Evolutionary conservation across 371 early-diverging fungal genomes (phyloP), one percentile per base, ranked within the genome.

Genomic region (Polyrhizophydium stewartii): DNA sequence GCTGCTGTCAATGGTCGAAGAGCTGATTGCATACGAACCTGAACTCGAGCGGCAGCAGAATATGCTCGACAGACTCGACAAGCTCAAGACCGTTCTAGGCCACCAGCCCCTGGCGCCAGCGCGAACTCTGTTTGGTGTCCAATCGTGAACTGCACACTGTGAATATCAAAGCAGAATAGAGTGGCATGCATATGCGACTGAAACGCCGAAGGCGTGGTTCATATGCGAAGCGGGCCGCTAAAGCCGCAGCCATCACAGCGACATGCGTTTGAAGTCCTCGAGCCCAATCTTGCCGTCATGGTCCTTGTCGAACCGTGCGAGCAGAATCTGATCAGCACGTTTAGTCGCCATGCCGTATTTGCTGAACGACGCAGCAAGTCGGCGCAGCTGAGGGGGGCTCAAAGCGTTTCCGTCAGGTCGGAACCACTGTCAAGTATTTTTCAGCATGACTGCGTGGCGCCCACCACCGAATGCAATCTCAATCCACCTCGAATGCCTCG

Each of bases 11-110:
- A 53, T 53, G 53, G 53, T 53, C 10, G 35, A 53, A 53, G 53
- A 53, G 32, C 27, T 53, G 53, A 53, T 53, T 2, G 53, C 53
- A n/a, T 53, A 53, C 24, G 53, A 53, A n/a, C 53, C 53, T 3
- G 53, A 53, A 27, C 30, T 53, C 9, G 53, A 53, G 35, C 53
- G 53, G 30, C 53, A 53, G 53, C 53, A 53, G n/a, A 27, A 27
- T 6, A 53, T 53, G 53, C 53, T 12, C 13, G 53, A 53, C 25
- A 6, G 53, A 16, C 35, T 53, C 3, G 53, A 53, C n/a, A 53
- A 53, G 24, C 53, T 53, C 53, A 53, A 53, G 32, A 27, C 35
- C 10, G 53, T n/a, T 6, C n/a, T 53, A 7, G 35, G 10, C 6
- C 53, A 53, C 9, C 27, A 6, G 24, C 32, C 5, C 10, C 13